Percentiles rank a stretch among this genome's conserved stretches.
phyloP scores from a whole-genome alignment of 495 filamentous ascomycete species.

The Clohesyomyces aquaticus region DNA sequence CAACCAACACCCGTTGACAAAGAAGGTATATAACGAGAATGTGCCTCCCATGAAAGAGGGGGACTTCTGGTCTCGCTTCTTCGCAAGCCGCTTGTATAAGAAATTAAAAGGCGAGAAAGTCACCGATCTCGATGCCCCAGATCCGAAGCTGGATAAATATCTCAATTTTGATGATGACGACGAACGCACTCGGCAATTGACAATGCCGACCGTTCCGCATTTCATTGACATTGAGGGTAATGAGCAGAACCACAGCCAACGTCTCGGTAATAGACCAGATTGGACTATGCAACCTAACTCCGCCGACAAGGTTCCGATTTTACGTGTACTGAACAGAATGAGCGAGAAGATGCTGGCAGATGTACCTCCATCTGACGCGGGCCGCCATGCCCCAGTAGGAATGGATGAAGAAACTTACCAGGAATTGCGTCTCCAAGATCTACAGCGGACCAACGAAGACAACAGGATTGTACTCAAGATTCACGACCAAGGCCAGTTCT shows the following conservation, averaged over 20 bases:
- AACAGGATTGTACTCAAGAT: slow-evolving; percentile 82
- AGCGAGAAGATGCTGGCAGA: slow-evolving; percentile 90
- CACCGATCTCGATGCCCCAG: slow-evolving; percentile 69
- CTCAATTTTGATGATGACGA: slow-evolving; percentile 67
- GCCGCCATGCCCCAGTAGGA: slow-evolving; percentile 64
- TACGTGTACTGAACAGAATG: slow-evolving; percentile 81
- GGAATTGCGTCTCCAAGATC: slow-evolving; percentile 77
- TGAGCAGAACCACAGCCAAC: slow-evolving; percentile 82
- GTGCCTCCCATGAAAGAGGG: slow-evolving; percentile 80
- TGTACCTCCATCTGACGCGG: slow-evolving; percentile 74
- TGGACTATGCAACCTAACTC: slow-evolving; percentile 78
- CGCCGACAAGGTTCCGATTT: slow-evolving; percentile 72
- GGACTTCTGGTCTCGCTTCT: slow-evolving; percentile 91
- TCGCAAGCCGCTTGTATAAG: slow-evolving; percentile 84
- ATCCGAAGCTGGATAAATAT: slow-evolving; percentile 83
- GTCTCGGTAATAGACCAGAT: slow-evolving; percentile 81
- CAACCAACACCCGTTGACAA: slow-evolving; percentile 87
- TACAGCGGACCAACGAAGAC: slow-evolving; percentile 72
- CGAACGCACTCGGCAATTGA: slow-evolving; percentile 55
- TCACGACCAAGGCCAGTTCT: slow-evolving; percentile 80
- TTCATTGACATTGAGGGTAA: slow-evolving; percentile 93
- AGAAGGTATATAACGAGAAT: slow-evolving; percentile 88
- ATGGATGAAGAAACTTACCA: slow-evolving; percentile 76
- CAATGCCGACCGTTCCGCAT: slow-evolving; percentile 69
- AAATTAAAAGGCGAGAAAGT: slow-evolving; percentile 88